phyloP scores from a whole-genome alignment of 2,329 filamentous ascomycete genomes.

The Capronia americana region DNA sequence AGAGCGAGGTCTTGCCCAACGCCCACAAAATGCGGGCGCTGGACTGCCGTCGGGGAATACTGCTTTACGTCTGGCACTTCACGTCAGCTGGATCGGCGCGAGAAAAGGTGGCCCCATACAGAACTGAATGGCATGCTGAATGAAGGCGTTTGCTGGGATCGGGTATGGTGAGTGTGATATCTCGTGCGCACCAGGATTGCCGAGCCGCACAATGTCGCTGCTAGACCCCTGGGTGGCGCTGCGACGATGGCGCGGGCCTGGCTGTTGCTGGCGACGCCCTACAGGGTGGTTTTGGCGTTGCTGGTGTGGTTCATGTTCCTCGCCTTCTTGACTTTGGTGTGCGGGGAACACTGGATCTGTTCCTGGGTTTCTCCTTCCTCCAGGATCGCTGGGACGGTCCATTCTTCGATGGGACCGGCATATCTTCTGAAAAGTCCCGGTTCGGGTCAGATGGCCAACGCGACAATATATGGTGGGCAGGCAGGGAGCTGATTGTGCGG shows the following conservation, averaged over 20 bases:
- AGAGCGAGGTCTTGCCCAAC: constrained; percentile 24
- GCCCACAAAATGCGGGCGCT: constrained; percentile 25
- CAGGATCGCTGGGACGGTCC: constrained; percentile 5
- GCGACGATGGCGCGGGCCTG: constrained; percentile 9
- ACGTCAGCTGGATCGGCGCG: constrained; percentile 1
- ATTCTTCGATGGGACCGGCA: constrained; percentile 6
- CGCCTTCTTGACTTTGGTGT: constrained; percentile 6
- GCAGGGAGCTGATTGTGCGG: background rate
- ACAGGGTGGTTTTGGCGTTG: background rate
- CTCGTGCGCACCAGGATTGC: constrained; percentile 1
- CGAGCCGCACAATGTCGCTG: background rate
- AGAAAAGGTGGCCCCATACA: constrained; percentile 10
- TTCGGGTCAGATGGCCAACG: background rate
- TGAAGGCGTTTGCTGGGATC: constrained; percentile 12
- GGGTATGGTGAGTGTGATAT: constrained; percentile 11
- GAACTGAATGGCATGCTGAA: constrained; percentile 21
- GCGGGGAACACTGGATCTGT: constrained; percentile 3
- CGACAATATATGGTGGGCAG: constrained; percentile 6
- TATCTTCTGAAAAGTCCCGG: constrained; percentile 9
- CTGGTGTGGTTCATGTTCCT: constrained; percentile 4
- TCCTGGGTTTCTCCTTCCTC: background rate
- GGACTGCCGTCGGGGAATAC: constrained; percentile 23
- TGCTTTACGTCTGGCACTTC: constrained; percentile 20
- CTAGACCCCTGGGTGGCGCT: constrained; percentile 6
- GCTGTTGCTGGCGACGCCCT: constrained; percentile 8